A percentile compares a stretch with the other conserved stretches of the same genome.
These are phyloP conservation scores for Fusarium sp. DNA, from an alignment of 2,329 filamentous ascomycete species.

Conservation along the genomic window DNA sequence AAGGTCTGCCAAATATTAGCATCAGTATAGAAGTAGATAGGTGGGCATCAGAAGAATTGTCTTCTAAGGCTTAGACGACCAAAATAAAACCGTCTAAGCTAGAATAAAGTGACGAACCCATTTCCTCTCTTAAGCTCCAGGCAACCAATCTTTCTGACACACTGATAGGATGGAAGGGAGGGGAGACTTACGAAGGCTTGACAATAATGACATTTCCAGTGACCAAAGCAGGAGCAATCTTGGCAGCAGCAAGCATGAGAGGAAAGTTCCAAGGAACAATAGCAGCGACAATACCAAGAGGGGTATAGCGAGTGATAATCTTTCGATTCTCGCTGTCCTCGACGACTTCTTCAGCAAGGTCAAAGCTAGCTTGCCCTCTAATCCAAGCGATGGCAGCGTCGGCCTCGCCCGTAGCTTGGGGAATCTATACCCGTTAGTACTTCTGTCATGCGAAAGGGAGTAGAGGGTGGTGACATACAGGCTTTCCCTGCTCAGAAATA, in stretches of 20 bases:
- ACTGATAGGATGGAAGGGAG: accelerated
- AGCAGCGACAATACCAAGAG: slow-evolving; percentile 58
- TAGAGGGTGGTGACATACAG: slow-evolving; percentile 19
- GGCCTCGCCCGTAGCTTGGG: slow-evolving; percentile 45
- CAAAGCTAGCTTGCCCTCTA: slow-evolving; percentile 46
- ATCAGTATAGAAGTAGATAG: accelerated
- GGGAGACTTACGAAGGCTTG: slow-evolving; percentile 59
- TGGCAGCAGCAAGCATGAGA: slow-evolving; percentile 63
- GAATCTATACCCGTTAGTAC: neutral
- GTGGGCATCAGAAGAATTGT: too few relatives aligned
- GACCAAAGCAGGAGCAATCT: slow-evolving; percentile 67
- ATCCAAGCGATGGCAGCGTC: slow-evolving; percentile 46
- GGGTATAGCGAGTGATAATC: slow-evolving; percentile 52
- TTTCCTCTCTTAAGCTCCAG: accelerated
- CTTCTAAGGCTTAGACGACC: accelerated
- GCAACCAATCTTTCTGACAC: too few relatives aligned
- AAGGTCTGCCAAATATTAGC: slow-evolving; percentile 50
- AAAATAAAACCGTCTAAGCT: accelerated
- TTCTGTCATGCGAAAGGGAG: accelerated
- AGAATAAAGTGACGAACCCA: neutral
- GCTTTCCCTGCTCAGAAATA: slow-evolving; percentile 49
- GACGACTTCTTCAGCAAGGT: slow-evolving; percentile 52
- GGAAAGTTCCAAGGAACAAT: slow-evolving; percentile 71
- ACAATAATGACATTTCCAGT: slow-evolving; percentile 68
- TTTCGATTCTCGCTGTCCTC: slow-evolving; percentile 51